Base-by-base conservation (phyloP, 371 early-diverging fungal species). In the Saksenaea vasiformis region DNA sequence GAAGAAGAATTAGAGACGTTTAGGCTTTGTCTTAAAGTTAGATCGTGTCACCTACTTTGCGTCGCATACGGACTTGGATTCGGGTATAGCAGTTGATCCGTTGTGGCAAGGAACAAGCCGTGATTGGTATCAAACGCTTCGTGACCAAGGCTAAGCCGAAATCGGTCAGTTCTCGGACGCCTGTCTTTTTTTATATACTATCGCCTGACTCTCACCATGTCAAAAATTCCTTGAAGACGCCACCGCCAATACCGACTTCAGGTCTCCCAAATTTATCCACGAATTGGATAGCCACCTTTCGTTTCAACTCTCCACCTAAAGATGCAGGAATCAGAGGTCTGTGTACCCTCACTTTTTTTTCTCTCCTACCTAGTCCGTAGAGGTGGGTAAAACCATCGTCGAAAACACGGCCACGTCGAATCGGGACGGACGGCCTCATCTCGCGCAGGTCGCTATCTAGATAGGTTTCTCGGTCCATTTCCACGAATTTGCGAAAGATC, bases 231-330 rank as follows among this genome's bases (percentile, higher is more conserved):
- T 90, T 90, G 62, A 90, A 90, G 0, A 90, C 86, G 19, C 89
- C 95, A 57, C 96, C 97, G 73, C 97, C 98, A 62, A 97, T 91
- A 2, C 98, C 98, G 13, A 93, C 94, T 73, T 98, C 98, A 17
- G 74, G 78, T 38, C 94, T 71, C 0, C 96, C 96, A 66, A 91
- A 90, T 59, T 90, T 86, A 69, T 90, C 91, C 27, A 95, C 84
- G 82, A 98, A 95, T 3, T 86, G 79, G 57, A 98, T 96, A 9
- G 89, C 82, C 53, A 98, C 83, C n/a, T 87, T 87, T 17, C 77
- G 74, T 67, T 93, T 94, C 41, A 96, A 76, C 17, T 55, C 71
- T 0, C 82, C 47, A 10, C 83, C 82, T 82, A 64, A 15, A 53
- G n/a, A 17, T 47, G 19, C 51, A 47, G 22, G n/a, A 47, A 19